phyloP scores from a whole-genome alignment of 148 eudicot species.

The Gaultheria prostrata region DNA sequence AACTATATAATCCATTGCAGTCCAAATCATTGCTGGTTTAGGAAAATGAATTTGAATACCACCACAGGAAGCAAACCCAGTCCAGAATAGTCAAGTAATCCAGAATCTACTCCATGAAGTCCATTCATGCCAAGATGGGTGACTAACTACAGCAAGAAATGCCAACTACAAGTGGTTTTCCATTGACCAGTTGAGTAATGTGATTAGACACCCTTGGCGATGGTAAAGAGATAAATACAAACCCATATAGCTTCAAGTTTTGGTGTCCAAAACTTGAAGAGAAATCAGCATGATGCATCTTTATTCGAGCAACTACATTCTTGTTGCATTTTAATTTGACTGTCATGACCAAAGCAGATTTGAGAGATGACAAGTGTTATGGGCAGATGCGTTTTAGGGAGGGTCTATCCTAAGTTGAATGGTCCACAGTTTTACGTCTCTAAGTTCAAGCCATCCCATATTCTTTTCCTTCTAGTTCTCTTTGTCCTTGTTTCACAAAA shows the following conservation, averaged over 20 bases:
- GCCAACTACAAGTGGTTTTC: neutral
- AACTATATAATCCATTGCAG: neutral
- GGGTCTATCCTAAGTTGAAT: neutral
- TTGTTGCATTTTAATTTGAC: neutral
- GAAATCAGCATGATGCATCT: neutral
- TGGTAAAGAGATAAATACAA: neutral
- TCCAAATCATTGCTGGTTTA: neutral
- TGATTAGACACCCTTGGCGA: neutral
- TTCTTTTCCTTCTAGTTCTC: neutral
- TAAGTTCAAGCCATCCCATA: neutral
- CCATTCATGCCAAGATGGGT: neutral
- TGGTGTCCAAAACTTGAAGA: neutral
- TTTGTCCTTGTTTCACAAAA: neutral
- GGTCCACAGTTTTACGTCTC: neutral
- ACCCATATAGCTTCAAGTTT: neutral
- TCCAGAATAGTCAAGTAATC: neutral
- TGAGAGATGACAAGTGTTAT: neutral
- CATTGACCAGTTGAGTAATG: neutral
- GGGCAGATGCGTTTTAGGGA: neutral
- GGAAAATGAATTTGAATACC: neutral
- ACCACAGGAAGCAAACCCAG: neutral
- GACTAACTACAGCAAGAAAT: neutral
- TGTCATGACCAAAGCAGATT: neutral
- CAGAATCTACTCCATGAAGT: neutral
- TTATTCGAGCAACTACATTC: neutral